Evolutionary conservation across 306 rosid genomes (phyloP).

Genomic region (Glycine latifolia): DNA sequence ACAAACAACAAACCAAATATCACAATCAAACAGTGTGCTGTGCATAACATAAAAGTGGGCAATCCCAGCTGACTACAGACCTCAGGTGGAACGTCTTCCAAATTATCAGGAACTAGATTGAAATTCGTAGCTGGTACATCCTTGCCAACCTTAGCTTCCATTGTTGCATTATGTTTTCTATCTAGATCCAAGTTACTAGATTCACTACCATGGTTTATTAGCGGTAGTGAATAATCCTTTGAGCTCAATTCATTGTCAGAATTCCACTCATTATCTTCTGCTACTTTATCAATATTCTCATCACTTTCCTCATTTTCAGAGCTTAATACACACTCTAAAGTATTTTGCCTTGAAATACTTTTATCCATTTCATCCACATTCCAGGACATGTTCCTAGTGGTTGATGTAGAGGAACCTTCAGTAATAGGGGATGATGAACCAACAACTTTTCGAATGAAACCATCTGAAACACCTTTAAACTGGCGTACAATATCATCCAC

Average conservation of each 20-base stretch:
- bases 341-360: conserved; percentile 53
- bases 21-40: conserved; percentile 36
- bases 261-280: conserved; percentile 60
- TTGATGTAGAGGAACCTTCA: conserved; percentile 57
- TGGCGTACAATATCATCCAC: conserved; percentile 96
- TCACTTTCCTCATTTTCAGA: conserved; percentile 77
- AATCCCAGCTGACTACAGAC: conserved; percentile 52
- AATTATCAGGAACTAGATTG: conserved; percentile 47
- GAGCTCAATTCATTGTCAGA: conserved; percentile 81
- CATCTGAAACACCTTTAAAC: conserved; percentile 96
- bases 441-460: conserved; percentile 78
- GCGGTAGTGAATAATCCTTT: conserved; percentile 61
- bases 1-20: conserved; percentile 8
- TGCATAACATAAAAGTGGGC: not conserved
- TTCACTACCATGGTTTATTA: conserved; percentile 55
- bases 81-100: conserved; percentile 93
- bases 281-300: conserved; percentile 50
- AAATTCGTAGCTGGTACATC: conserved; percentile 53
- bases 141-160: conserved; percentile 57
- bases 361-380: conserved; percentile 61
- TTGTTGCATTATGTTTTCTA: conserved; percentile 51
- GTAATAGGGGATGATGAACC: conserved; percentile 58
- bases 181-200: conserved; percentile 53
- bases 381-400: conserved; percentile 48
- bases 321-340: conserved; percentile 59